Conservation (phyloP, 305 asterid genomes). For the Plantago coronopus region DNA sequence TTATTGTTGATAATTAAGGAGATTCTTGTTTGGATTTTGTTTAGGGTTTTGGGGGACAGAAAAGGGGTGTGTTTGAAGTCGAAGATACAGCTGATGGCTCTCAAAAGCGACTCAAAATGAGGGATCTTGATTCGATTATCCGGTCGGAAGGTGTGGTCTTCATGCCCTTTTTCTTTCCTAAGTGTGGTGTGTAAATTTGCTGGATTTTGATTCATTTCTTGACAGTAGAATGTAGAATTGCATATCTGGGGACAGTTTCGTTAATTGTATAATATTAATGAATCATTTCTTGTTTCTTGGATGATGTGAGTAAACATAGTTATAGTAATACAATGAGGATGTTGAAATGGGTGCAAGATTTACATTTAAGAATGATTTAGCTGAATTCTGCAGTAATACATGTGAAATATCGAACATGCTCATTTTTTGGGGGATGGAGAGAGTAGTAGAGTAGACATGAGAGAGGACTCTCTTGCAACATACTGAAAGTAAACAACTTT, state of each 20-base stretch:
- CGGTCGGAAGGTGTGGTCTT: slow-evolving; percentile 53
- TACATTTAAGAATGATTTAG: not conserved
- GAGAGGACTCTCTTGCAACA: not conserved
- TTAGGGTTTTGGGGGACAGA: slow-evolving; percentile 45
- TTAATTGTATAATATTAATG: too few species aligned
- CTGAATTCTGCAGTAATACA: not conserved
- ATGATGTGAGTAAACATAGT: too few species aligned
- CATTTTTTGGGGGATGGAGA: not conserved
- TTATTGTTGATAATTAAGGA: not conserved
- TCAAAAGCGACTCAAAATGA: slow-evolving; percentile 53
- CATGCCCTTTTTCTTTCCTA: slow-evolving; percentile 2
- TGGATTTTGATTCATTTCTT: not conserved
- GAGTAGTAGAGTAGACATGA: not conserved
- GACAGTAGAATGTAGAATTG: not conserved
- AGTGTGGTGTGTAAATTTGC: slow-evolving; percentile 7
- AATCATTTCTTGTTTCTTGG: too few species aligned
- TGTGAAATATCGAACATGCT: not conserved
- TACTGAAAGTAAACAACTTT: slow-evolving; percentile 14
- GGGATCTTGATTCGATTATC: slow-evolving; percentile 61
- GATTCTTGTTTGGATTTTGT: not conserved
- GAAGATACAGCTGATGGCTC: slow-evolving; percentile 45
- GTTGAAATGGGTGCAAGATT: too few species aligned
- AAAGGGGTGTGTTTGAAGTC: slow-evolving; percentile 39
- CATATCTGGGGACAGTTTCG: too few species aligned
- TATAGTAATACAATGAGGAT: too few species aligned